Evolutionary conservation across 768 basidiomycete species (phyloP), one percentile per base, ranked within the genome.

Genomic region (Russula brevipes): DNA sequence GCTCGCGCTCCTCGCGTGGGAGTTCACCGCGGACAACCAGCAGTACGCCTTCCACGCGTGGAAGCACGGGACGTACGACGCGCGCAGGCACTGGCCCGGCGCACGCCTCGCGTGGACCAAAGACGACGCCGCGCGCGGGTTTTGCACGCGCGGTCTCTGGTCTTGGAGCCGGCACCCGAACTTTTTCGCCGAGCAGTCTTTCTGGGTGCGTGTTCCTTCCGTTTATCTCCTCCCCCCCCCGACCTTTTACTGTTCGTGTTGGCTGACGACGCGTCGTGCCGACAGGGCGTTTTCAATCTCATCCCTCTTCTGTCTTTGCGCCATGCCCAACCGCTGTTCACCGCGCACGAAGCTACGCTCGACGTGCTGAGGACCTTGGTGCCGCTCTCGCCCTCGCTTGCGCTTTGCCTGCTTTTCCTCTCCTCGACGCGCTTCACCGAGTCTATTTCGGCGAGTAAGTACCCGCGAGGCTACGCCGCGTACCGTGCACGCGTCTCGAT

Each of bases 141-240:
- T 98, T 72, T 75, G 87, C 31, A 92, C 93, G 0, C 79, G 81
- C 19, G 95, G 95, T 4, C 73, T 98, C 7, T 98, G 91, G 90
- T 81, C 84, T 2, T 95, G 86, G 79, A 85, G 84, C 2, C 79
- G 96, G 16, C 96, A 98, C 73, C 94, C 96, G 41, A 98, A 98
- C 73, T 95, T 93, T 72, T 76, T 87, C 1, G 94, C 90, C 72
- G 96, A 98, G 73, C 94, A 95, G 73, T 73, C 76, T 16, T 93
- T 95, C 75, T 95, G 88, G 88, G 88, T 89, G 66, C 54, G 31
- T 57, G 1, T 45, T 31, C 53, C 3, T n/a, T n/a, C 39, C 33
- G 1, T 39, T 11, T 24, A 7, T 24, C 8, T 8, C 17, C 7
- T 44, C 62, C 52, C 8, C 17, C 5, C 24, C 36, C 41, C 31